Evolutionary conservation across 1,139 yeast species (phyloP).

Genomic region (Taphrina populina): DNA sequence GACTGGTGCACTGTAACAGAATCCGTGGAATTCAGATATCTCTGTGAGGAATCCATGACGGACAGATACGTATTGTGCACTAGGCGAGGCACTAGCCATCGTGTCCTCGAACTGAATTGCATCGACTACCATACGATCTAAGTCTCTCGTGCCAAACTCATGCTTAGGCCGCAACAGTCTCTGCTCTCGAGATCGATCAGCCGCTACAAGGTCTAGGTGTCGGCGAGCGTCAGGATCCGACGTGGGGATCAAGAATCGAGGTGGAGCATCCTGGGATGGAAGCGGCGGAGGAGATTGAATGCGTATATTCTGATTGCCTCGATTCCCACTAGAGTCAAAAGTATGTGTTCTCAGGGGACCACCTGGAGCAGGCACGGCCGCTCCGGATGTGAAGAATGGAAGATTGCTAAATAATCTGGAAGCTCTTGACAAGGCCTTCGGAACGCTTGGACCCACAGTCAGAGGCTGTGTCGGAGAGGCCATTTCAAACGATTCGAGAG

Average conservation of each 20-base stretch:
- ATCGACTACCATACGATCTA: neutral
- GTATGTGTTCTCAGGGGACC: too few species aligned
- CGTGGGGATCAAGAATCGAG: neutral
- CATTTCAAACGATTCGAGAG: slow-evolving; percentile 15
- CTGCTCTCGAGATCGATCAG: slow-evolving; percentile 1
- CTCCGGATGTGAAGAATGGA: too few species aligned
- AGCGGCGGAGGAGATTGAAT: too few species aligned
- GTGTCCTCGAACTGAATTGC: neutral
- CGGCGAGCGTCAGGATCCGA: slow-evolving; percentile 1
- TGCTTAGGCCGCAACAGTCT: slow-evolving; percentile 5
- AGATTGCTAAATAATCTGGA: too few species aligned
- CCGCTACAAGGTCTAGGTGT: neutral
- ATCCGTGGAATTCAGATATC: slow-evolving; percentile 26
- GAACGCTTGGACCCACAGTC: too few species aligned
- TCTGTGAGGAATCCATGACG: slow-evolving; percentile 3
- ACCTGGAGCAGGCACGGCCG: too few species aligned
- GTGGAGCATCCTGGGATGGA: neutral
- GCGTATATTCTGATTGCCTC: too few species aligned
- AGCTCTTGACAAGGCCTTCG: too few species aligned
- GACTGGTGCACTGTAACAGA: slow-evolving; percentile 22
- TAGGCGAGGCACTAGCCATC: slow-evolving; percentile 6
- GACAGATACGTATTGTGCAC: slow-evolving; percentile 16
- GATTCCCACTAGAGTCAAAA: too few species aligned
- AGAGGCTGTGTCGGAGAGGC: too few species aligned
- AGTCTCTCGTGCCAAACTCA: neutral